Evolutionary conservation across 805 yeast species (phyloP).

Genomic region (Grigorovia yakushimaensis): DNA sequence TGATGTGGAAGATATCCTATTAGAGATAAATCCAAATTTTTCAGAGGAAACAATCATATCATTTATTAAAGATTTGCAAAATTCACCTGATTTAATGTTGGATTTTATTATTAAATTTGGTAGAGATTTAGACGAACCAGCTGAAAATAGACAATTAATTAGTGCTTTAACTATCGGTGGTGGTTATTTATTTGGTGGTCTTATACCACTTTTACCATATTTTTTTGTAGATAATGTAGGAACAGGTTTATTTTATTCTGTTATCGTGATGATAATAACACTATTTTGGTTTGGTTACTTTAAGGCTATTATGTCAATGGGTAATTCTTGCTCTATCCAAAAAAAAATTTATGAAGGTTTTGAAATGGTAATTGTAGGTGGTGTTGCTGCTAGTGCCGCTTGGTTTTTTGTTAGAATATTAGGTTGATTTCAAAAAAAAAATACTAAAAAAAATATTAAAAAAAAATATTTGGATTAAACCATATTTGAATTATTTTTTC

Average conservation of each 20-base stretch:
- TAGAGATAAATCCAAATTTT: slow-evolving; percentile 50
- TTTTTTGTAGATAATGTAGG: slow-evolving; percentile 72
- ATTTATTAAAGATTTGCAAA: slow-evolving; percentile 70
- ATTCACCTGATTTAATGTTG: slow-evolving; percentile 66
- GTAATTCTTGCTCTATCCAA: slow-evolving; percentile 53
- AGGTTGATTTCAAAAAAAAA: slow-evolving; percentile 29
- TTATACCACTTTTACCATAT: slow-evolving; percentile 84
- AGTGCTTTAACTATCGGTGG: slow-evolving; percentile 86
- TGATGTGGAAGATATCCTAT: slow-evolving; percentile 71
- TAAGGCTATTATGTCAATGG: slow-evolving; percentile 79
- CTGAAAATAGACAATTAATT: slow-evolving; percentile 79
- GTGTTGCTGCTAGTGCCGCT: slow-evolving; percentile 96
- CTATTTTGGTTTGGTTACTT: slow-evolving; percentile 78
- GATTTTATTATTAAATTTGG: slow-evolving; percentile 84
- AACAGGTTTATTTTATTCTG: slow-evolving; percentile 65
- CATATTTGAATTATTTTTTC: too few relatives aligned
- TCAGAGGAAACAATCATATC: slow-evolving; percentile 63
- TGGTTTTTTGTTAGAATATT: slow-evolving; percentile 82
- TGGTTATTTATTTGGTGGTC: slow-evolving; percentile 85
- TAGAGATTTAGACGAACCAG: slow-evolving; percentile 91
- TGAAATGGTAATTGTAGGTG: slow-evolving; percentile 91
- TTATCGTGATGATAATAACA: slow-evolving; percentile 74
- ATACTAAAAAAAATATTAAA: too few relatives aligned
- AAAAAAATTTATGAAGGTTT: slow-evolving; percentile 68
- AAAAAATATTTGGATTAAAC: too few relatives aligned